Conservation (phyloP, 2,329 filamentous ascomycete genomes). For the Pseudocercospora pini-densiflorae region DNA sequence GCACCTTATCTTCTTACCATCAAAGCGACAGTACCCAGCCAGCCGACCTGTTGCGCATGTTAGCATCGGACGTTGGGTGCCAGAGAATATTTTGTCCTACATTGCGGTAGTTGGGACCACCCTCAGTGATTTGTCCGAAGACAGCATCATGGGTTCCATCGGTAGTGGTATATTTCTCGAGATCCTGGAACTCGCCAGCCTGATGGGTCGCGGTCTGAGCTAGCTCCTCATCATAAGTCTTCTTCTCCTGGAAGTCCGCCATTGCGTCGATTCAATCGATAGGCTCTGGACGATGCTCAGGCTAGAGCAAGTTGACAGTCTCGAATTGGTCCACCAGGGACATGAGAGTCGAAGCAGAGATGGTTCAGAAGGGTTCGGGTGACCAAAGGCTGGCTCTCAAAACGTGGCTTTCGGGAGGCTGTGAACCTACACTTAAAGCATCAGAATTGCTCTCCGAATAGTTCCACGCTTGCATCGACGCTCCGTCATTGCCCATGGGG, state of each 20-base stretch:
- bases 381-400: too few species aligned
- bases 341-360: too few species aligned
- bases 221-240: constrained; percentile 21
- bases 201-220: constrained; percentile 20
- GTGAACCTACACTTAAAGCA: too few species aligned
- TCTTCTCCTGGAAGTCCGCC: constrained; percentile 22
- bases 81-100: constrained; percentile 28
- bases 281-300: too few species aligned
- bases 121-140: constrained; percentile 26
- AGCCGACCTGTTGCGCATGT: constrained; percentile 37
- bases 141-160: constrained; percentile 18
- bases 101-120: constrained; percentile 22
- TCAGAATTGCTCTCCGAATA: too few species aligned
- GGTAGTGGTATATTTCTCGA: constrained; percentile 12
- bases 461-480: too few species aligned
- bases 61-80: neutral
- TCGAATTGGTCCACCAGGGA: too few species aligned
- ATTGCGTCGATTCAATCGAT: constrained; percentile 8
- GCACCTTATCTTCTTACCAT: constrained; percentile 31
- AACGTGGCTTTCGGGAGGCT: too few species aligned
- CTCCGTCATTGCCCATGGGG: too few species aligned
- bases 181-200: constrained; percentile 27
- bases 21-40: constrained; percentile 49
- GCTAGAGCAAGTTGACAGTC: too few species aligned
- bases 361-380: too few species aligned